phyloP scores from a whole-genome alignment of 495 filamentous ascomycete species.

The Penicillium canariense region DNA sequence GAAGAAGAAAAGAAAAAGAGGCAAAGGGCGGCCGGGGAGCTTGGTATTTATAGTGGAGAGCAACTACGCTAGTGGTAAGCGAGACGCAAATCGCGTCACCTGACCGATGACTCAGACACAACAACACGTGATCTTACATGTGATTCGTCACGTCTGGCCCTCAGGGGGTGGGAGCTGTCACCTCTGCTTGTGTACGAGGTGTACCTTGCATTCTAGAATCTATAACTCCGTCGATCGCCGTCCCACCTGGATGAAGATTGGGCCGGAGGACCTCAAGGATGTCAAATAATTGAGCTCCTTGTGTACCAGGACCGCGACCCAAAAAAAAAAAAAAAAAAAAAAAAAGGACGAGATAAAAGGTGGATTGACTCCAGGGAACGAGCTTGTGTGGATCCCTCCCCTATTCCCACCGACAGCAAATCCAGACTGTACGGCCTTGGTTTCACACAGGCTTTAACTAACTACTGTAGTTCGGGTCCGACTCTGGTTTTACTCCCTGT shows the following conservation, averaged over 20 bases:
- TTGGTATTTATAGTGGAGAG: conserved; percentile 26
- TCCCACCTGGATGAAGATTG: conserved; percentile 1
- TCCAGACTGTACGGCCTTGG: too few relatives aligned
- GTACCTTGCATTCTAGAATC: conserved; percentile 15
- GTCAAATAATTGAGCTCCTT: conserved; percentile 45
- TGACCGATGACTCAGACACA: not conserved
- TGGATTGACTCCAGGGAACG: conserved; percentile 1
- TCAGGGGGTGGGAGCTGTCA: not conserved
- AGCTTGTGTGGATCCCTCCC: conserved; percentile 20
- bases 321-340: conserved; percentile 9
- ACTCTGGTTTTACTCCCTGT: not conserved
- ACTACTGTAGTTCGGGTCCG: too few relatives aligned
- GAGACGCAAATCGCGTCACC: conserved; percentile 11
- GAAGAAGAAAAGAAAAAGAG: conserved; percentile 55
- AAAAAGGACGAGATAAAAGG: too few relatives aligned
- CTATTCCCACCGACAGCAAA: conserved; percentile 14
- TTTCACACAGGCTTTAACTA: too few relatives aligned
- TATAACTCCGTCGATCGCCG: conserved; percentile 1
- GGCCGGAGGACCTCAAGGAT: conserved; percentile 25
- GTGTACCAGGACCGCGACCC: conserved; percentile 30
- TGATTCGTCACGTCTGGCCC: not conserved
- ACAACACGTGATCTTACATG: not conserved
- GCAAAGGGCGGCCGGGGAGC: conserved; percentile 17
- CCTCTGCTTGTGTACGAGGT: not conserved
- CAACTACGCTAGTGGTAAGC: conserved; percentile 32